Evolutionary conservation across 1,284 basidiomycete species (phyloP), one percentile per base, ranked within the genome.

Genomic region (Ganoderma meredithae): DNA sequence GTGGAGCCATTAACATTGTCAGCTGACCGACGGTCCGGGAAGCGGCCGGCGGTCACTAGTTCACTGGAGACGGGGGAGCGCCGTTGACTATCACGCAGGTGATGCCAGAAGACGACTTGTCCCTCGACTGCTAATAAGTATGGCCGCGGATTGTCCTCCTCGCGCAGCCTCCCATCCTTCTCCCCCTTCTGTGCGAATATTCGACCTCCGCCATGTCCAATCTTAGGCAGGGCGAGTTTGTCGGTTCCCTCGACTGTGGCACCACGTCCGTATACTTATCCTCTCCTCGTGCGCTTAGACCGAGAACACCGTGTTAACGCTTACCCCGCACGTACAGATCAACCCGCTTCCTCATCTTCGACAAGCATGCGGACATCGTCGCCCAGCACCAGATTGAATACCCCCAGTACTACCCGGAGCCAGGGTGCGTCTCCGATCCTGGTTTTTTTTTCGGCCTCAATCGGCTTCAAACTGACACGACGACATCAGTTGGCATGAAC

Each of bases 291-390:
- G 36, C 43, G 27, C 9, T 36, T 22, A 1, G 56, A 22, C 19
- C 41, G 19, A 61, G 36, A 58, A 40, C 25, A 9, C 49, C 62
- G 36, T 53, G 69, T 60, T 53, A 19, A 19, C 31, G 44, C 47
- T 22, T 40, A 43, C 15, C 55, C 65, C 64, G 22, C 39, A 74
- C 59, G 13, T 33, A 10, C 76, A 97, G 95, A 25, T 97, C 96
- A 17, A 95, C 96, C 25, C 91, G 96, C 60, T 98, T 98, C 81
- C 97, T 99, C 77, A 83, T 98, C 71, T 98, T 98, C 79, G 92
- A 99, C 84, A 85, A 93, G 77, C 84, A 92, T 76, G 97, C 96
- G 40, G 88, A 96, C 76, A 94, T 98, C 73, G 83, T 98, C 69
- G 93, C 94, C 1, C 89, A 94, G 78, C 90, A 95, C 77, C 96